Evolutionary conservation across 768 basidiomycete genomes (phyloP).

Genomic region (Collybia sp.): DNA sequence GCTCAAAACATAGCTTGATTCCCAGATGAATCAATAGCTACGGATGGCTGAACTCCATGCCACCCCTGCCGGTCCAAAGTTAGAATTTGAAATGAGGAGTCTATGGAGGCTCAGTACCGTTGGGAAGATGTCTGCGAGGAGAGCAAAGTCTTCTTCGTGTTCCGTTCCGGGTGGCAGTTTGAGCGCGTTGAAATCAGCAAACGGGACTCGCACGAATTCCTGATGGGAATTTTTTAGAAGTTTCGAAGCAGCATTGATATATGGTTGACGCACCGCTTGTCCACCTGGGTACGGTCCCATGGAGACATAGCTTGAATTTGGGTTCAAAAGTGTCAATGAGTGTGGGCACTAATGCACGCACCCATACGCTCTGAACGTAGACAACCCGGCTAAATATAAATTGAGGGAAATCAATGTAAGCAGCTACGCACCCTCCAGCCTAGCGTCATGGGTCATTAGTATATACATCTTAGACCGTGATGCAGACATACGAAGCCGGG

Average conservation of each 20-base stretch:
- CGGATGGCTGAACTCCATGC: constrained; percentile 47
- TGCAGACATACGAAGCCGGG: constrained; percentile 44
- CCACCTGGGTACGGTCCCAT: constrained; percentile 55
- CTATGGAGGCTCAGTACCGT: constrained; percentile 27
- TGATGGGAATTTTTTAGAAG: constrained; percentile 7
- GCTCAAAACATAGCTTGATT: neutral
- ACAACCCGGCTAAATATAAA: neutral
- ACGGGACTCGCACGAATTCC: constrained; percentile 55
- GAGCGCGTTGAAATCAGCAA: constrained; percentile 53
- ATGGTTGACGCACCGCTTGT: constrained; percentile 39
- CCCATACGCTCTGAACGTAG: constrained; percentile 45
- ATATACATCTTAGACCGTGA: neutral
- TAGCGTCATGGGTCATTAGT: constrained; percentile 14
- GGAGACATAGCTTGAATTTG: constrained; percentile 40
- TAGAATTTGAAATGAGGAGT: neutral
- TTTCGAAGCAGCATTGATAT: neutral
- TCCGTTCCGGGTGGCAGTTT: constrained; percentile 47
- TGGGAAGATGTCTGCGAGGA: constrained; percentile 53
- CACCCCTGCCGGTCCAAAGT: constrained; percentile 30
- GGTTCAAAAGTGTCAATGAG: neutral
- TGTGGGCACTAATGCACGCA: constrained; percentile 12
- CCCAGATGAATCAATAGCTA: constrained; percentile 9
- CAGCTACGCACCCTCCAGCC: constrained; percentile 40
- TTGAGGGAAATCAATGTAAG: neutral
- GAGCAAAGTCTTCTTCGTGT: constrained; percentile 50